These are phyloP conservation scores for Lantana camara DNA, from an alignment of 257 asterid species.

Conservation along the genomic window DNA sequence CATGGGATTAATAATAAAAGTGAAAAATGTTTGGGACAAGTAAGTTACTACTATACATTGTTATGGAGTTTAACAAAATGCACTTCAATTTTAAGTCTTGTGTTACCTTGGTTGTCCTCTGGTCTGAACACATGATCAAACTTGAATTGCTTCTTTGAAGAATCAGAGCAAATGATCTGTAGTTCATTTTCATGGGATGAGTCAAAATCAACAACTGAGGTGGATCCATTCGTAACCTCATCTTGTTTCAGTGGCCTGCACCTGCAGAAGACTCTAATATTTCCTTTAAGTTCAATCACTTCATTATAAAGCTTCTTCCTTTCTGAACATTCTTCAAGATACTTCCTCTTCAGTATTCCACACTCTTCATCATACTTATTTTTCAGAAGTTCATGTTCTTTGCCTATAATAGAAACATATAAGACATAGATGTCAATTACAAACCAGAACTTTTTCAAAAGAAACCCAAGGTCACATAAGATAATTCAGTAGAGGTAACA, in stretches of 20 bases:
- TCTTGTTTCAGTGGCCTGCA: constrained; percentile 84
- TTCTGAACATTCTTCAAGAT: constrained; percentile 66
- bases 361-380: constrained; percentile 59
- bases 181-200: constrained; percentile 83
- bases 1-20: constrained; percentile 16
- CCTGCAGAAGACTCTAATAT: constrained; percentile 95
- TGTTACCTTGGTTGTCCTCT: constrained; percentile 81
- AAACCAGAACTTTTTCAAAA: constrained; percentile 8
- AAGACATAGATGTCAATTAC: constrained; percentile 20
- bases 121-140: constrained; percentile 85
- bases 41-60: too few species aligned
- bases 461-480: neutral
- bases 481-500: constrained; percentile 29
- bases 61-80: too few species aligned
- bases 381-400: constrained; percentile 62
- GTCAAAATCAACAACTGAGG: constrained; percentile 72
- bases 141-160: constrained; percentile 74
- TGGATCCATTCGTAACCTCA: constrained; percentile 65
- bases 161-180: constrained; percentile 71
- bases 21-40: neutral
- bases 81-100: too few species aligned
- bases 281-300: constrained; percentile 94
- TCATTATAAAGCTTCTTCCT: constrained; percentile 84
- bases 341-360: constrained; percentile 65
- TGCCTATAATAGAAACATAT: constrained; percentile 40